These are phyloP conservation scores for Chlorella sp. DNA, from an alignment of 139 green algal genomes.

Conservation along the genomic window DNA sequence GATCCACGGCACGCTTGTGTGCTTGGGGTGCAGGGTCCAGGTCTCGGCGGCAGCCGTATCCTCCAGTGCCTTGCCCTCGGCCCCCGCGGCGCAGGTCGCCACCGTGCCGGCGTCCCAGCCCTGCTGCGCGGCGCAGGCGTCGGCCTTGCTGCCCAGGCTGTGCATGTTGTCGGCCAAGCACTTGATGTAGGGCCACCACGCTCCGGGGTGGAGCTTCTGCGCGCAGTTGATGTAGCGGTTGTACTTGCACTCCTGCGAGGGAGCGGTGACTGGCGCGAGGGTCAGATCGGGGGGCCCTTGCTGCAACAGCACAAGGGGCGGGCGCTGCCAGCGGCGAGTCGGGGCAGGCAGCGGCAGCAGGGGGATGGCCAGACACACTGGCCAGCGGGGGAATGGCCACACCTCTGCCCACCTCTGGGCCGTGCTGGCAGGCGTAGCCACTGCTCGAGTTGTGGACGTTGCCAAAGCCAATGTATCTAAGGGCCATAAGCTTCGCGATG, in stretches of 20 bases:
- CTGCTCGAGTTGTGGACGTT: slow-evolving; percentile 28
- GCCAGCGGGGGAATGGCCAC: too few relatives aligned
- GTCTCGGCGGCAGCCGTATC: slow-evolving; percentile 5
- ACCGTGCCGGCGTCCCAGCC: slow-evolving; percentile 1
- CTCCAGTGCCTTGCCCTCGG: slow-evolving; percentile 23
- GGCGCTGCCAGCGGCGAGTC: too few relatives aligned
- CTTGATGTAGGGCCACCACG: slow-evolving; percentile 30
- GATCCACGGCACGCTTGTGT: slow-evolving; percentile 41
- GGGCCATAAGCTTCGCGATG: slow-evolving; percentile 14
- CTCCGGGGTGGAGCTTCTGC: slow-evolving; percentile 14
- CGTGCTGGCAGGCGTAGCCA: slow-evolving; percentile 33
- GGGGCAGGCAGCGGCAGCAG: too few relatives aligned
- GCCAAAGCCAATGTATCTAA: slow-evolving; percentile 31
- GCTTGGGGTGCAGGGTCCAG: slow-evolving; percentile 3
- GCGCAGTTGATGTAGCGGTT: slow-evolving; percentile 37
- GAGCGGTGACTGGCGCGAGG: too few relatives aligned
- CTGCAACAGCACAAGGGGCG: too few relatives aligned
- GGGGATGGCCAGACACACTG: too few relatives aligned
- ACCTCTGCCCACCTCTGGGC: too few relatives aligned
- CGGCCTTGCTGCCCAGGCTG: neutral
- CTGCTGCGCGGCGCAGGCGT: slow-evolving; percentile 4
- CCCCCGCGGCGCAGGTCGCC: neutral
- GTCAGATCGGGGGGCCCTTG: too few relatives aligned
- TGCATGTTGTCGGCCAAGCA: slow-evolving; percentile 37
- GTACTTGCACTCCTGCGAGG: slow-evolving; percentile 39